Evolutionary conservation across 2,329 filamentous ascomycete species (phyloP).

Genomic region (Orbilia javanica): DNA sequence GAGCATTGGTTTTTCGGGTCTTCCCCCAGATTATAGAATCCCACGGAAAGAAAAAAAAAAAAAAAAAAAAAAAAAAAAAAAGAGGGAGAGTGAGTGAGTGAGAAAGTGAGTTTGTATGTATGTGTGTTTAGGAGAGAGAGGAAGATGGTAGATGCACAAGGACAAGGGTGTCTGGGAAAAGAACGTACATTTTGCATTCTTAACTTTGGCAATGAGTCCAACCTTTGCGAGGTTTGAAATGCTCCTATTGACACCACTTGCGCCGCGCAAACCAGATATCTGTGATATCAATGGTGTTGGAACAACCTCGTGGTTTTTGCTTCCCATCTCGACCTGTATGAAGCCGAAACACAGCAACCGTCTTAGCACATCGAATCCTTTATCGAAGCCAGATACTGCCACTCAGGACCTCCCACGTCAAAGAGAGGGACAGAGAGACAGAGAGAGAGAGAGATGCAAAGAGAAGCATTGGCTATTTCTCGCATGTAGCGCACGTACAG

Average conservation of each 20-base stretch:
- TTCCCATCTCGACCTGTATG: conserved; percentile 86
- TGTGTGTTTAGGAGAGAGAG: not conserved
- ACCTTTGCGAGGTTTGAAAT: conserved; percentile 94
- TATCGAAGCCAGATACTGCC: conserved; percentile 14
- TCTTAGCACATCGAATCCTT: conserved; percentile 62
- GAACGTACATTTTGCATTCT: conserved; percentile 83
- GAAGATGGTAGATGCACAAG: conserved; percentile 16
- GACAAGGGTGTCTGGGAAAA: conserved; percentile 43
- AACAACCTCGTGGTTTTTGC: conserved; percentile 96
- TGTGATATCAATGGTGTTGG: conserved; percentile 89
- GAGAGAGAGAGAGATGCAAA: not conserved
- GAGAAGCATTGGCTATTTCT: not conserved
- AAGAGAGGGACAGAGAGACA: too few relatives aligned
- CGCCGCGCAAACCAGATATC: conserved; percentile 82
- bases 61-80: not conserved
- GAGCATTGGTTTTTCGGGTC: conserved; percentile 1
- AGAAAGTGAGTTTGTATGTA: too few relatives aligned
- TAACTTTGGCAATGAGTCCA: conserved; percentile 89
- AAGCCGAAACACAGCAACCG: conserved; percentile 56
- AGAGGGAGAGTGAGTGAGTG: too few relatives aligned
- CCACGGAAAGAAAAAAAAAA: conserved; percentile 15
- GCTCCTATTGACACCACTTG: conserved; percentile 82
- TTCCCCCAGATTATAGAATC: too few relatives aligned
- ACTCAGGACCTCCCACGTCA: conserved; percentile 38
- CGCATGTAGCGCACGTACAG: conserved; percentile 71